Evolutionary conservation across 768 basidiomycete genomes (phyloP), one percentile per base, ranked within the genome.

Genomic region (Mycena maculata): DNA sequence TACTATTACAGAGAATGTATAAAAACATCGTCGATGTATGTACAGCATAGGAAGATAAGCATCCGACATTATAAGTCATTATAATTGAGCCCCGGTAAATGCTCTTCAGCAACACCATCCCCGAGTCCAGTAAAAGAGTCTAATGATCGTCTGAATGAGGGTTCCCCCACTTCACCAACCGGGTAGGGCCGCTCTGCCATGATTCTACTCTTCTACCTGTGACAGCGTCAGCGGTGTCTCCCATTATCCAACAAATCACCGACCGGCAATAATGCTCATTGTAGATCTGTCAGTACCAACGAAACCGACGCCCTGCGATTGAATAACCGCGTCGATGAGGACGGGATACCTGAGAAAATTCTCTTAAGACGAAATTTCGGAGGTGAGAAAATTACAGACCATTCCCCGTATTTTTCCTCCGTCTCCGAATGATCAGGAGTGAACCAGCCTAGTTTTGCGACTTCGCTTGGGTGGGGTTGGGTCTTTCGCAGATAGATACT

Each of bases 271-370:
- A 48, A 87, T 79, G 3, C 89, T 88, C 87, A 92, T 92, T 6
- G 92, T 93, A 36, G 91, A 92, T 44, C 81, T 72, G 68, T 90
- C 85, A 2, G 91, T 92, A 11, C 91, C 92, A 16, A 94, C 86
- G 72, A 93, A 90, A 2, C 91, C 92, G 13, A 81, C 74, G 23
- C 88, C 91, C 41, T 78, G 79, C 0, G 90, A 90, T 72, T 93
- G 92, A 62, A 92, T 86, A 11, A 86, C 88, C 4, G 90, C 90
- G 72, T 93, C 92, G 55, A 93, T 84, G 54, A 93, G 77, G n/a
- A 90, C 78, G 15, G 91, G 89, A 75, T 91, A 90, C 90, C 91
- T 91, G 70, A 23, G 22, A 50, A 54, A 57, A n/a, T 11, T 53
- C 11, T 20, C 63, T 31, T 62, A 39, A 25, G 12, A n/a, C 8